These are phyloP conservation scores for Ganoderma resinaceum DNA, from an alignment of 1,284 basidiomycete species.

Conservation along the genomic window DNA sequence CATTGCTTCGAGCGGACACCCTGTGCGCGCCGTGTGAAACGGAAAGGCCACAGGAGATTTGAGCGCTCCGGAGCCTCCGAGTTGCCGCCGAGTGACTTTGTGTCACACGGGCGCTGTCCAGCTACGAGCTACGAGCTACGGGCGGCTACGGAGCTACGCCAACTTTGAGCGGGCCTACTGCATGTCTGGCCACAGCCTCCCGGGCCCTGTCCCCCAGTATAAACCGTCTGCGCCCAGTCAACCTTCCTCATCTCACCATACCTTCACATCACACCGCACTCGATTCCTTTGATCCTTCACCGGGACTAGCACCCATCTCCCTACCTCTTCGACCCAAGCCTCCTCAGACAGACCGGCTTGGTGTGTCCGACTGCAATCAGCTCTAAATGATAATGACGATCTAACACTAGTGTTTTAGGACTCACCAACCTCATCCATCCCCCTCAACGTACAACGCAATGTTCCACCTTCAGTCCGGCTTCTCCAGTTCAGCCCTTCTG, in stretches of 20 bases:
- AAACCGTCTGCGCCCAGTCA: background rate
- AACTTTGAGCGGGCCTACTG: too few relatives aligned
- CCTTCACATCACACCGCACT: constrained; percentile 1
- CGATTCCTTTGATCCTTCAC: background rate
- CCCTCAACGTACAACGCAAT: background rate
- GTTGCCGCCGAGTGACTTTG: too few relatives aligned
- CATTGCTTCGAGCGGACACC: too few relatives aligned
- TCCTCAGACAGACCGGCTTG: background rate
- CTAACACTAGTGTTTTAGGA: background rate
- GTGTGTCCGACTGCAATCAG: background rate
- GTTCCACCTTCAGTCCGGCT: background rate
- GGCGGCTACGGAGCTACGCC: too few relatives aligned
- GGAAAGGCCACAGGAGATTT: too few relatives aligned
- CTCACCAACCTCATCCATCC: background rate
- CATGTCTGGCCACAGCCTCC: constrained; percentile 1
- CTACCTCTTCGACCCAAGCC: background rate
- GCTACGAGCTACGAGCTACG: too few relatives aligned
- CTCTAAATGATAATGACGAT: background rate
- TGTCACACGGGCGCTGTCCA: too few relatives aligned
- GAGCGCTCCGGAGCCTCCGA: too few relatives aligned
- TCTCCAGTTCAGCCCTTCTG: constrained; percentile 16
- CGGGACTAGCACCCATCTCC: background rate
- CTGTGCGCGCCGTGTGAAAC: too few relatives aligned
- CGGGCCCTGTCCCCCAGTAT: background rate
- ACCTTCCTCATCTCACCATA: background rate